Evolutionary conservation across 2,329 filamentous ascomycete species (phyloP).

Genomic region (Metarhizium rileyi): DNA sequence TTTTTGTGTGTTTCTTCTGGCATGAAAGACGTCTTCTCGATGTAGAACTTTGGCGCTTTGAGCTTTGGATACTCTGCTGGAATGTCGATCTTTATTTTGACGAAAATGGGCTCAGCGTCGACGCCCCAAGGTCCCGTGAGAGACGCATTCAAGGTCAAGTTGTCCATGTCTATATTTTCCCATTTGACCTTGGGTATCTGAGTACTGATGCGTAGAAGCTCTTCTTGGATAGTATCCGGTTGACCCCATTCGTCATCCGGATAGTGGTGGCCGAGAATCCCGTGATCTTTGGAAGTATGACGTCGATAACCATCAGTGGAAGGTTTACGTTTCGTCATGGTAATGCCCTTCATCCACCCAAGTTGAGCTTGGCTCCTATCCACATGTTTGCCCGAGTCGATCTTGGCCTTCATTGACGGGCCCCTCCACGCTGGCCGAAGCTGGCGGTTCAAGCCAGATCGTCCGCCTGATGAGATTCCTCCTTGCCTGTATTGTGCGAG

Average conservation of each 20-base stretch:
- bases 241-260: constrained; percentile 50
- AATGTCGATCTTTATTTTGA: constrained; percentile 52
- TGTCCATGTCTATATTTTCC: constrained; percentile 56
- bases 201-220: constrained; percentile 51
- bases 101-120: constrained; percentile 46
- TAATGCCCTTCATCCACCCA: constrained; percentile 61
- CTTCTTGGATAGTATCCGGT: constrained; percentile 53
- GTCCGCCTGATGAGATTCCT: constrained; percentile 34
- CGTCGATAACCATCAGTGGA: constrained; percentile 29
- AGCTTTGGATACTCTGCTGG: constrained; percentile 48
- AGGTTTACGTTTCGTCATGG: constrained; percentile 47
- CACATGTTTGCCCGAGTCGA: constrained; percentile 27
- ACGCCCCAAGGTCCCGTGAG: constrained; percentile 56
- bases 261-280: constrained; percentile 40
- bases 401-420: constrained; percentile 49
- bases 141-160: constrained; percentile 47
- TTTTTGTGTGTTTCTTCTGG: constrained; percentile 40
- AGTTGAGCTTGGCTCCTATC: constrained; percentile 48
- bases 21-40: constrained; percentile 56
- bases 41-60: constrained; percentile 46
- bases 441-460: constrained; percentile 23
- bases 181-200: constrained; percentile 55
- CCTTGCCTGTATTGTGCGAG: constrained; percentile 33
- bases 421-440: constrained; percentile 38
- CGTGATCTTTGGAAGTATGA: constrained; percentile 42